phyloP scores from a whole-genome alignment of 2,329 filamentous ascomycete genomes.

The Paraphoma sp. region DNA sequence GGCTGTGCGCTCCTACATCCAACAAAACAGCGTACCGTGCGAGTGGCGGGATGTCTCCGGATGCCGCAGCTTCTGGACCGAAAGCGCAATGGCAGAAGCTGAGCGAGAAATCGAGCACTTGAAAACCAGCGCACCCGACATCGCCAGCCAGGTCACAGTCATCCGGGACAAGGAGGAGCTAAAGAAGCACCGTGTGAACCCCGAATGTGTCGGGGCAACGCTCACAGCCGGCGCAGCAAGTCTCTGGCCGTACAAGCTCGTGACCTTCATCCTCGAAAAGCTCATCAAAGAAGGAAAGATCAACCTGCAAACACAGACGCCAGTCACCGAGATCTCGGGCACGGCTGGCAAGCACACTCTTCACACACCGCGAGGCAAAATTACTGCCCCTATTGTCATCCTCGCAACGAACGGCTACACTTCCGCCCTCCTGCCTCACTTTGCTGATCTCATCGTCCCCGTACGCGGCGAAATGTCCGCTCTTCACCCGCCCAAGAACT shows the following conservation, averaged over 20 bases:
- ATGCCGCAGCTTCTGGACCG: constrained; percentile 68
- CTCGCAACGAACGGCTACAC: constrained; percentile 87
- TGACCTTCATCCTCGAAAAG: constrained; percentile 72
- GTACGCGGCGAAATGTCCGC: constrained; percentile 76
- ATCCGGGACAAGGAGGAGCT: constrained; percentile 55
- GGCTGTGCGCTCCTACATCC: constrained; percentile 65
- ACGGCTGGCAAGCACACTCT: constrained; percentile 61
- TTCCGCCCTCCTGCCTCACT: constrained; percentile 72
- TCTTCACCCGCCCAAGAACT: constrained; percentile 62
- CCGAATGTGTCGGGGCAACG: constrained; percentile 66
- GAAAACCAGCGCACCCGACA: constrained; percentile 60
- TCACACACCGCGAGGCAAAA: constrained; percentile 71
- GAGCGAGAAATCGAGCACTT: constrained; percentile 60
- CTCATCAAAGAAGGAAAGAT: constrained; percentile 61
- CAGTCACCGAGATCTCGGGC: constrained; percentile 56
- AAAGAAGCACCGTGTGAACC: constrained; percentile 56
- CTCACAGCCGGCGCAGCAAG: constrained; percentile 70
- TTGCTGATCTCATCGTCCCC: constrained; percentile 76
- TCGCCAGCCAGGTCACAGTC: constrained; percentile 55
- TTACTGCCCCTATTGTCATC: constrained; percentile 69
- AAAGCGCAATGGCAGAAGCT: constrained; percentile 62
- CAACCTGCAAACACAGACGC: constrained; percentile 78
- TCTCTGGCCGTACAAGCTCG: constrained; percentile 85
- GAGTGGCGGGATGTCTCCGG: constrained; percentile 71
- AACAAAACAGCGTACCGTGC: constrained; percentile 66